Conservation (phyloP, 73 alveolate species). For the Paramecium caudatum region DNA sequence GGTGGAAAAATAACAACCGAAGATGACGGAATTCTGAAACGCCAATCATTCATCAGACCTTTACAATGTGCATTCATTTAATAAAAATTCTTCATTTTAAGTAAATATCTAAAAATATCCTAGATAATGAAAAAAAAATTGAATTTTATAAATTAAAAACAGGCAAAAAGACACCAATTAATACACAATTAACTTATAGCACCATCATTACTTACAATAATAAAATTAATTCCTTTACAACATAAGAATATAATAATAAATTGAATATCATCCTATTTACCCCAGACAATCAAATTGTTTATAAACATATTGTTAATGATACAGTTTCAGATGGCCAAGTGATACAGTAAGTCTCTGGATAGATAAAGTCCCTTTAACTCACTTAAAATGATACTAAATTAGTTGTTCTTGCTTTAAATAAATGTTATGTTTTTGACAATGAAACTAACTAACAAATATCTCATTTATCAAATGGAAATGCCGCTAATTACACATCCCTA, state of each 20-base stretch:
- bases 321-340: background rate
- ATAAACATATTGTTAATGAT: background rate
- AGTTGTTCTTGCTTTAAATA: constrained; percentile 38
- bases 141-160: constrained; percentile 47
- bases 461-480: constrained; percentile 64
- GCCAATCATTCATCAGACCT: constrained; percentile 11
- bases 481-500: constrained; percentile 75
- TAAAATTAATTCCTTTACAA: constrained; percentile 2
- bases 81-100: constrained; percentile 18
- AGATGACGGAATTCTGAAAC: constrained; percentile 6
- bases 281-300: constrained; percentile 26
- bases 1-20: background rate
- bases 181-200: background rate
- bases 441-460: constrained; percentile 76
- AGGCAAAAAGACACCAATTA: constrained; percentile 5
- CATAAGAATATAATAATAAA: background rate
- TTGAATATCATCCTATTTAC: background rate
- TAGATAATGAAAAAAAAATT: constrained; percentile 65
- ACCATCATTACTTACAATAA: background rate
- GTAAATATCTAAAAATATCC: background rate
- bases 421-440: constrained; percentile 74
- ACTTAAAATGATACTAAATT: constrained; percentile 67
- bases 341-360: background rate
- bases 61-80: background rate
- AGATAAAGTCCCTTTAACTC: constrained; percentile 25